Base-by-base conservation (phyloP, 352 stramenopile genomes). In the Pythium aphanidermatum region DNA sequence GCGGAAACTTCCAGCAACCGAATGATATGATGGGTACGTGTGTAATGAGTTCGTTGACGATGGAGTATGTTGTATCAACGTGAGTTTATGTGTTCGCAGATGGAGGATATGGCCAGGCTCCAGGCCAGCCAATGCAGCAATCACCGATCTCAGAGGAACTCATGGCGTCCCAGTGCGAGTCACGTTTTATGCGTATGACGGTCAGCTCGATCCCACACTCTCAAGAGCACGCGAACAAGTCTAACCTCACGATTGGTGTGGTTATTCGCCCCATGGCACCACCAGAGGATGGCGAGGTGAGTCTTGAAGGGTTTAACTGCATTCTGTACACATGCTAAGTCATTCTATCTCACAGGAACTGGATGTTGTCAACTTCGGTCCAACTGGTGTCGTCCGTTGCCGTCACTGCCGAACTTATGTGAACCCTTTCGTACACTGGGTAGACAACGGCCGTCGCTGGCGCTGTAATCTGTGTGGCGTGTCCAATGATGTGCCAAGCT, bases 401-500 rank as follows among this genome's bases (percentile, higher is more conserved):
- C 72, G 69, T n/a, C 75, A 90, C 50, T 96, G 86, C 58, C 77
- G 78, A n/a, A 81, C 78, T 31, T 96, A 95, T 68, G 78, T 96
- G 37, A 95, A 95, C 46, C 78, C 79, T 41, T 96, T 94, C 49
- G 82, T 91, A 10, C 68, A 86, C 51, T 95, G 84, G 79, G 78
- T 92, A n/a, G 79, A 95, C 65, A 91, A 90, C 50, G 84, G 80
- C 13, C 75, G 79, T 20, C 68, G 75, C 26, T 96, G 81, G 81
- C 76, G 80, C 12, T 96, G 86, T 68, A 95, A 95, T 55, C 47
- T 96, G 0, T 96, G 86, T 60, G 82, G 83, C 25, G 69, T 91
- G n/a, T 77, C 80, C 12, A 95, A 94, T 43, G 75, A 95, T 40
- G 92, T 97, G 26, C 81, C 96, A 11, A 90, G 90, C 41, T 92